These are phyloP conservation scores for Annona cherimola DNA, from an alignment of 164 flowering plant species.

Conservation along the genomic window DNA sequence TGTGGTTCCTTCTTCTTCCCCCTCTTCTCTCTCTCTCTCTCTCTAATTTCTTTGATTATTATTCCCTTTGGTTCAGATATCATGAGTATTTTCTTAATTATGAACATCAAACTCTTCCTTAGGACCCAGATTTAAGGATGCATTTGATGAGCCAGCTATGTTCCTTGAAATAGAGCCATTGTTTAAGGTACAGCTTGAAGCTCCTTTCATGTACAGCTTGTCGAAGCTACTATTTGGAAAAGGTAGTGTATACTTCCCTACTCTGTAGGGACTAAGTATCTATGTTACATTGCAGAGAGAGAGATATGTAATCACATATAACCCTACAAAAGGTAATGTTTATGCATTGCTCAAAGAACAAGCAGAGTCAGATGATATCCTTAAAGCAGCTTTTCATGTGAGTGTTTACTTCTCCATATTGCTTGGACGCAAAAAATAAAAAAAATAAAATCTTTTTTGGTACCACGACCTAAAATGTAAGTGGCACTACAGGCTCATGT, in stretches of 20 bases:
- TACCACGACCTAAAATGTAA: background rate
- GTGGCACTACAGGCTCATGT: constrained; percentile 69
- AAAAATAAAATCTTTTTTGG: background rate
- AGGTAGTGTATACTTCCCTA: background rate
- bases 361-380: constrained; percentile 90
- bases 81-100: background rate
- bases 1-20: background rate
- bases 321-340: constrained; percentile 81
- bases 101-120: constrained; percentile 12
- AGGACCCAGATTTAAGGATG: constrained; percentile 94
- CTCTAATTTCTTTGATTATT: background rate
- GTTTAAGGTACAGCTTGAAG: constrained; percentile 57
- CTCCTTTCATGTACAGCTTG: background rate
- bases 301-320: constrained; percentile 77
- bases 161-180: constrained; percentile 71
- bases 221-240: background rate
- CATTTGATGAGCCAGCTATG: constrained; percentile 83
- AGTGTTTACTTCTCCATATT: constrained; percentile 22
- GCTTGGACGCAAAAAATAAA: background rate
- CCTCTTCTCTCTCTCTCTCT: too few relatives aligned
- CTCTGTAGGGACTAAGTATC: background rate
- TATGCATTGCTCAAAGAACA: constrained; percentile 90
- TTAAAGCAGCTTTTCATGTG: constrained; percentile 98
- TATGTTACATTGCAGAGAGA: constrained; percentile 54
- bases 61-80: background rate